Conservation (phyloP, 2,329 filamentous ascomycete genomes). For the Helicocarpus griseus region DNA sequence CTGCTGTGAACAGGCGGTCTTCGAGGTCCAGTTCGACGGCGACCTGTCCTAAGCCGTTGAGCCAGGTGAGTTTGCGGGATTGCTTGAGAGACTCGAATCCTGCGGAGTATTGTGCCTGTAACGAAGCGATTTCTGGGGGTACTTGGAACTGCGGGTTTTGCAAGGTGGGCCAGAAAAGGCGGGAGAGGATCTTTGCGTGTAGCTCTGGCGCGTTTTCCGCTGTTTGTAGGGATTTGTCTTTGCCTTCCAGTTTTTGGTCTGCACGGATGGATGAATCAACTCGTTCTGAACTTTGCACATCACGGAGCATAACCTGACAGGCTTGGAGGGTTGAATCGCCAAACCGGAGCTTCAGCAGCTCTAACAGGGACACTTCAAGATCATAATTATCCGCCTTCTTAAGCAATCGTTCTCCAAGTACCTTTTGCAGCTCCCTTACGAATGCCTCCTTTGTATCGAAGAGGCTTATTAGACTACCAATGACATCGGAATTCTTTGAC, state of each 20-base stretch:
- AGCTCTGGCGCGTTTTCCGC: slow-evolving; percentile 38
- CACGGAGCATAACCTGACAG: slow-evolving; percentile 95
- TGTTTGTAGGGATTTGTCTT: slow-evolving; percentile 20
- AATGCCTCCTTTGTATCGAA: slow-evolving; percentile 86
- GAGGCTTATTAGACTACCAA: slow-evolving; percentile 78
- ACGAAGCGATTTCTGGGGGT: slow-evolving; percentile 35
- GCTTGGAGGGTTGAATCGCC: slow-evolving; percentile 79
- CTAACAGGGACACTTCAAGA: slow-evolving; percentile 72
- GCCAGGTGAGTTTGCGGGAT: slow-evolving; percentile 79
- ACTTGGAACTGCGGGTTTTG: slow-evolving; percentile 44
- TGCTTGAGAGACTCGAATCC: slow-evolving; percentile 74
- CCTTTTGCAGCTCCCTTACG: slow-evolving; percentile 84
- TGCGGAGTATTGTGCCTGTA: slow-evolving; percentile 61
- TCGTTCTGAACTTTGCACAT: slow-evolving; percentile 72
- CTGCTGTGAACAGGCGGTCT: slow-evolving; percentile 61
- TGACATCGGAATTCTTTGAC: slow-evolving; percentile 79
- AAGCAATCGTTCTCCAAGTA: slow-evolving; percentile 73
- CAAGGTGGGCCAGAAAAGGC: slow-evolving; percentile 85
- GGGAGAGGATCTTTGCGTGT: slow-evolving; percentile 77
- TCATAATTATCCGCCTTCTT: slow-evolving; percentile 58
- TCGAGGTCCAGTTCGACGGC: slow-evolving; percentile 72
- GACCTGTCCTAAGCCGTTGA: slow-evolving; percentile 70
- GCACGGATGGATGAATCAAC: slow-evolving; percentile 60
- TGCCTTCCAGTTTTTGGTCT: slow-evolving; percentile 32
- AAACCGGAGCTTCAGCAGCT: slow-evolving; percentile 79